Percentiles rank a stretch among this genome's conserved stretches.
These are phyloP conservation scores for Botrytis byssoidea DNA, from an alignment of 2,329 filamentous ascomycete species.

Conservation along the genomic window DNA sequence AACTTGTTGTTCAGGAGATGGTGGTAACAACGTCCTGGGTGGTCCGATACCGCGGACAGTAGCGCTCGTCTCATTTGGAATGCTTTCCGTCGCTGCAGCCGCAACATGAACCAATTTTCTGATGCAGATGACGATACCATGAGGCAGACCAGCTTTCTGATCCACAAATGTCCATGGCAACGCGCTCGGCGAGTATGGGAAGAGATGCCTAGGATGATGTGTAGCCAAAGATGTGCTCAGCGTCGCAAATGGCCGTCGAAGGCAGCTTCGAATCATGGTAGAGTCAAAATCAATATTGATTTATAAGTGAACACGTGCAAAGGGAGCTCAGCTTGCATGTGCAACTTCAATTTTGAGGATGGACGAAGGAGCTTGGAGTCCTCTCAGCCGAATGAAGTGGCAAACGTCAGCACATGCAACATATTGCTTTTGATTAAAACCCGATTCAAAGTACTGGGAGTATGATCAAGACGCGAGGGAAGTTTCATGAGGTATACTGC, in stretches of 20 bases:
- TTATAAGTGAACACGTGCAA: neutral
- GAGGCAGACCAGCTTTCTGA: neutral
- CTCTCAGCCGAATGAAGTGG: neutral
- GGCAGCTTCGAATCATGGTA: neutral
- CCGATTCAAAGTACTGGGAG: neutral
- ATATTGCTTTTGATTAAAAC: neutral
- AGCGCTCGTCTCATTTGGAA: neutral
- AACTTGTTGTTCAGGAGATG: conserved; percentile 16
- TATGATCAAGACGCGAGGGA: neutral
- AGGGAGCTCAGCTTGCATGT: neutral
- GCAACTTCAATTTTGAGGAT: too few relatives aligned
- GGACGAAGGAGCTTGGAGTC: neutral
- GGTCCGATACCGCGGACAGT: neutral
- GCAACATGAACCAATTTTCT: neutral
- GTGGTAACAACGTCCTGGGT: conserved; percentile 9
- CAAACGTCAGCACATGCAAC: neutral
- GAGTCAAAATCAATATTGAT: neutral
- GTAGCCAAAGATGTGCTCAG: neutral
- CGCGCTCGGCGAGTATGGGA: neutral
- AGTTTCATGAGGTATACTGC: neutral
- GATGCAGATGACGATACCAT: neutral
- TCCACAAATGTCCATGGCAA: neutral
- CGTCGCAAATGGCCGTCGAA: neutral
- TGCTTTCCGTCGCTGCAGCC: neutral
- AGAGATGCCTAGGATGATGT: neutral